phyloP scores from a whole-genome alignment of 495 filamentous ascomycete species.

The Talaromyces ruber region DNA sequence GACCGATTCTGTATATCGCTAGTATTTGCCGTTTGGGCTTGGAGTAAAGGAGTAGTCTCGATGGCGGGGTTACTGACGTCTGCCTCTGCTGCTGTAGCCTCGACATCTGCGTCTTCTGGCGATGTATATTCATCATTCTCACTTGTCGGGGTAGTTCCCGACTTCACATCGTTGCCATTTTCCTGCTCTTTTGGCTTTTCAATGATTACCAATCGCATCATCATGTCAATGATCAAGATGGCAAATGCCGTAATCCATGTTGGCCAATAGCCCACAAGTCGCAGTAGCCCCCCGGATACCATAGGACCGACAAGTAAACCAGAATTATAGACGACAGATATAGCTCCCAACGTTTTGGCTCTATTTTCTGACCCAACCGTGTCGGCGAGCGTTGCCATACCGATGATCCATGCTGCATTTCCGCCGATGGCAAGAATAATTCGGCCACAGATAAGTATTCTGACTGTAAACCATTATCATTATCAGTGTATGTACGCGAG shows the following conservation, averaged over 20 bases:
- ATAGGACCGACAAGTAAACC: slow-evolving; percentile 18
- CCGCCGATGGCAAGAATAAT: slow-evolving; percentile 21
- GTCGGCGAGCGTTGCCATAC: slow-evolving; percentile 20
- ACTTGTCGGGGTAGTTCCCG: not conserved
- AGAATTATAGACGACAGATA: slow-evolving; percentile 10
- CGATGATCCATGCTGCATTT: slow-evolving; percentile 20
- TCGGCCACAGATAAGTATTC: slow-evolving; percentile 17
- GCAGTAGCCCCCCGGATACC: slow-evolving; percentile 15
- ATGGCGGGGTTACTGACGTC: not conserved
- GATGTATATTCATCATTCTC: not conserved
- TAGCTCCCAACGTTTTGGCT: slow-evolving; percentile 18
- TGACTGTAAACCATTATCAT: slow-evolving; percentile 13
- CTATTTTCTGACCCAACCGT: slow-evolving; percentile 18
- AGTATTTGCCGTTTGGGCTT: not conserved
- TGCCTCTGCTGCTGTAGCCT: not conserved
- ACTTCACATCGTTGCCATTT: not conserved
- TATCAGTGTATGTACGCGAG: not conserved
- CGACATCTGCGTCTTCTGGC: not conserved
- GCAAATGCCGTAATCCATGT: slow-evolving; percentile 16
- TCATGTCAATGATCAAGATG: slow-evolving; percentile 18
- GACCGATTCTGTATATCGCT: not conserved
- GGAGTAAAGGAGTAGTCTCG: not conserved
- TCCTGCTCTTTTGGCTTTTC: slow-evolving; percentile 12
- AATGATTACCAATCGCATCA: slow-evolving; percentile 24
- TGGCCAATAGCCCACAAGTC: slow-evolving; percentile 20